Evolutionary conservation across 192 early-diverging fungal species (phyloP).

Genomic region (Dissophora ornata): DNA sequence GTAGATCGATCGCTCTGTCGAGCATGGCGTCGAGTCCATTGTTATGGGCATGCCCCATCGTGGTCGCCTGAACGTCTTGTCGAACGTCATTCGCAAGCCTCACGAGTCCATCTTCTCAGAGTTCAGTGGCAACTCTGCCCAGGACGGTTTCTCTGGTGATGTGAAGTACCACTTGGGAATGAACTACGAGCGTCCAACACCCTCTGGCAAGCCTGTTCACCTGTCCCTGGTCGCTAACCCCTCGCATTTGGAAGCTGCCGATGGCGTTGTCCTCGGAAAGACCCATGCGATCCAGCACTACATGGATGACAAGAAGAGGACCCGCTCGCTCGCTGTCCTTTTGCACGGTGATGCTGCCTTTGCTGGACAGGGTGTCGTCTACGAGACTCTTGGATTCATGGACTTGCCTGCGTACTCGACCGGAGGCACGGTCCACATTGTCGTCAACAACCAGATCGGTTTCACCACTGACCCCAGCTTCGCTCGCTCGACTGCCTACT

Average conservation of each 20-base stretch:
- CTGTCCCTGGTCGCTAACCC: conserved; percentile 98
- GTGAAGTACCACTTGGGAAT: conserved; percentile 94
- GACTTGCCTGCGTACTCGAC: conserved; percentile 96
- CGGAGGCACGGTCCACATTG: conserved; percentile 93
- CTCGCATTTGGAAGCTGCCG: conserved; percentile 97
- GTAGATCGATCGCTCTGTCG: conserved; percentile 94
- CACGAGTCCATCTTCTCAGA: conserved; percentile 99
- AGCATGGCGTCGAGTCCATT: conserved; percentile 94
- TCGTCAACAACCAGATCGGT: conserved; percentile 99
- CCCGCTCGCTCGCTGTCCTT: conserved; percentile 91
- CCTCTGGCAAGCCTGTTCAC: conserved; percentile 96
- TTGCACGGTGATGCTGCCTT: conserved; percentile 99
- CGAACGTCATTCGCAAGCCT: conserved; percentile 99
- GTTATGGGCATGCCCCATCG: conserved; percentile 99
- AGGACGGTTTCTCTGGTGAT: conserved; percentile 95
- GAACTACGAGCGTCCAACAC: conserved; percentile 97
- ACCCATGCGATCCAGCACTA: conserved; percentile 96
- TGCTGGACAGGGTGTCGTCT: conserved; percentile 97
- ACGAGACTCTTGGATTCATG: conserved; percentile 96
- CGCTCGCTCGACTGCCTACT: conserved; percentile 94
- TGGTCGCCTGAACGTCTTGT: conserved; percentile 97
- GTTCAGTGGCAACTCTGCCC: conserved; percentile 89
- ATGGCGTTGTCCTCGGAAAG: conserved; percentile 99
- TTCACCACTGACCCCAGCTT: conserved; percentile 99
- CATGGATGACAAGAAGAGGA: conserved; percentile 83